Percentiles rank a stretch among this genome's conserved stretches.
phyloP scores from a whole-genome alignment of 2,329 filamentous ascomycete genomes.

The Aspergillus sp. region DNA sequence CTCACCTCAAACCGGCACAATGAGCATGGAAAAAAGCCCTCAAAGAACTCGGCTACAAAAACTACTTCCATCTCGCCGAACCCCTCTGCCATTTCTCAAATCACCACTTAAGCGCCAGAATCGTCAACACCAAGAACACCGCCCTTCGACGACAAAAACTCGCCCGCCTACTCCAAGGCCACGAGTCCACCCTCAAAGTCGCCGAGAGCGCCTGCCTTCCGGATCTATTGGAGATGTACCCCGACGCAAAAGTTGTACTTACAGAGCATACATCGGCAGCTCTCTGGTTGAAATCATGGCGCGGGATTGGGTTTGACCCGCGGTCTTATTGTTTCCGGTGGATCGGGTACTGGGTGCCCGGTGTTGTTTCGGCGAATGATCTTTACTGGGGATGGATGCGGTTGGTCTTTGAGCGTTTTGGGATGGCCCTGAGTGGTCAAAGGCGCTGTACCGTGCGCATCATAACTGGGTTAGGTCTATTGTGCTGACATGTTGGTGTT shows the following conservation, averaged over 20 bases:
- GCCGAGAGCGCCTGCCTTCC: constrained; percentile 10
- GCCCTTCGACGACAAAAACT: constrained; percentile 8
- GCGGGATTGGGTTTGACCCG: constrained; percentile 10
- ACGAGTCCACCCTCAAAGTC: constrained; percentile 10
- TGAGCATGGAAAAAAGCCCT: constrained; percentile 12
- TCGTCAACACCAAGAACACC: constrained; percentile 11
- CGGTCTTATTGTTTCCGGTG: constrained; percentile 11
- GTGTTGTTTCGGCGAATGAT: constrained; percentile 11
- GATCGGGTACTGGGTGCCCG: constrained; percentile 13
- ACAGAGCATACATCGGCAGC: constrained; percentile 9
- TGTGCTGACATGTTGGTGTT: constrained; percentile 10
- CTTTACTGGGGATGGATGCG: constrained; percentile 9
- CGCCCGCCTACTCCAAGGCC: constrained; percentile 7
- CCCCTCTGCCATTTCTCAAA: constrained; percentile 12
- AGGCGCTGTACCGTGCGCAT: constrained; percentile 11
- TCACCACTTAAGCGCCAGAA: constrained; percentile 8
- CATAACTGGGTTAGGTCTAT: constrained; percentile 10
- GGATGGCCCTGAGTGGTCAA: constrained; percentile 9
- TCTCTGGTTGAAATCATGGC: constrained; percentile 12
- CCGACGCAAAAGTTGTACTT: constrained; percentile 7
- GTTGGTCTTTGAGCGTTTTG: constrained; percentile 5
- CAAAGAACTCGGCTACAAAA: constrained; percentile 11
- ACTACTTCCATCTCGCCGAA: constrained; percentile 11
- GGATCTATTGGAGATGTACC: constrained; percentile 10
- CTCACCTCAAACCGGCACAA: constrained; percentile 13